A percentile compares a stretch with the other conserved stretches of the same genome.
phyloP scores from a whole-genome alignment of 306 rosid genomes.

The Rosa rugosa region DNA sequence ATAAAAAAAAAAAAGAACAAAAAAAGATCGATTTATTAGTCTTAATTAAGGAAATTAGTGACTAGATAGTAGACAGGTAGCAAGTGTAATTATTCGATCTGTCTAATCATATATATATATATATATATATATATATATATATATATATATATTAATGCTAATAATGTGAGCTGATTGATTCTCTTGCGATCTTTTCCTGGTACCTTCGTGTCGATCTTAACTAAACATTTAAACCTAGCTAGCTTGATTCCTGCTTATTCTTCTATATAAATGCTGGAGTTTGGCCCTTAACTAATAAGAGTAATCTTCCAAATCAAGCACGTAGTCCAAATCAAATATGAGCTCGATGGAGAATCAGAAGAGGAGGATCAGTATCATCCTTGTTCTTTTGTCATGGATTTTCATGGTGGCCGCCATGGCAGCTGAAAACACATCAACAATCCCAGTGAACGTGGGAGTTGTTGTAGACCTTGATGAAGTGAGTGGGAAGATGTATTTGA shows the following conservation, averaged over 20 bases:
- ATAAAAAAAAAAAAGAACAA: too few relatives aligned
- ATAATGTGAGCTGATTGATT: too few relatives aligned
- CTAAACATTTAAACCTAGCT: background rate
- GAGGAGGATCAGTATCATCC: background rate
- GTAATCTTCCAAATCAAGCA: background rate
- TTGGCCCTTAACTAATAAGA: background rate
- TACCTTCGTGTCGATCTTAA: too few relatives aligned
- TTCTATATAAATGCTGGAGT: background rate
- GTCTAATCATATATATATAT: too few relatives aligned
- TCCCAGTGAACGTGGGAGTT: constrained; percentile 11
- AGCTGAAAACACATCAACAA: background rate
- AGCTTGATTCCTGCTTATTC: background rate
- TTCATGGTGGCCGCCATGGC: background rate
- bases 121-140: too few relatives aligned
- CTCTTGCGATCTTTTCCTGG: too few relatives aligned
- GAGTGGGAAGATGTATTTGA: constrained; percentile 19
- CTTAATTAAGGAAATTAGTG: too few relatives aligned
- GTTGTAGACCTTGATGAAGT: constrained; percentile 1
- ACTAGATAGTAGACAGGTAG: too few relatives aligned
- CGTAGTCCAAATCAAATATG: background rate
- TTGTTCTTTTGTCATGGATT: background rate
- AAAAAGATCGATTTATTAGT: too few relatives aligned
- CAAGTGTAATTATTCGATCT: too few relatives aligned
- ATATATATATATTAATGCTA: too few relatives aligned
- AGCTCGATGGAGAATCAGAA: background rate